Evolutionary conservation across 2,329 filamentous ascomycete species (phyloP), one percentile per base, ranked within the genome.

Genomic region (Arthrobotrys sphaeroides): DNA sequence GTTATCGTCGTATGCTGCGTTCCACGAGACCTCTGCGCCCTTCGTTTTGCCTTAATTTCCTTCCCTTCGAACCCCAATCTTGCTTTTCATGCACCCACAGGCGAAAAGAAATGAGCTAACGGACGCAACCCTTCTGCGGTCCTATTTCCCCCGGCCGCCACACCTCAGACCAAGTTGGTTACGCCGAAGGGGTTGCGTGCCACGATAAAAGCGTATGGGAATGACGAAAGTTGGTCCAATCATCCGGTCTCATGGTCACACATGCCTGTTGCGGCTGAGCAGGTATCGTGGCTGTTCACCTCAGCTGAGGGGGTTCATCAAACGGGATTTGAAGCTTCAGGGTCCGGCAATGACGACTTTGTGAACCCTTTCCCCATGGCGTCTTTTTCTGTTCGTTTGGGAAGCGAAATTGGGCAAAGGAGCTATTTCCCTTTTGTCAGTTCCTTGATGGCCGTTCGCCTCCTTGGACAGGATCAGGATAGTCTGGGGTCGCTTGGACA

Each of bases 261-360:
- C 60, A 73, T 60, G 51, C 51, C 49, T 12, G 31, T 45, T 73
- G 61, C 51, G 69, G 69, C 69, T 73, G 69, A 73, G 69, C 53
- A 43, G 13, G 20, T 28, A 24, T 49, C 51, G 69, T 73, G 69
- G 69, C 69, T 73, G 60, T 55, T 55, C 43, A 13, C 22, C 60
- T 65, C 60, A 73, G 22, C 20, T 73, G 60, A 67, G 36, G 28
- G 24, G 43, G n/a, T 18, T 33, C 28, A 38, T 45, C n/a, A 61
- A 45, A 24, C 36, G 38, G 16, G 9, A 28, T 31, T 12, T 38
- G 31, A n/a, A n/a, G 51, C 16, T 38, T 31, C 38, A 31, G 51
- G 45, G 53, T 28, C 6, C 47, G 18, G 12, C 43, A 26, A 61
- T 59, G 49, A 61, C n/a, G 33, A 40, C 10, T 22, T 38, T 55